A percentile compares a stretch with the other conserved stretches of the same genome.
Conservation (phyloP, 176 grass and related monocot genomes). For the Ampelocalamus luodianensis region DNA sequence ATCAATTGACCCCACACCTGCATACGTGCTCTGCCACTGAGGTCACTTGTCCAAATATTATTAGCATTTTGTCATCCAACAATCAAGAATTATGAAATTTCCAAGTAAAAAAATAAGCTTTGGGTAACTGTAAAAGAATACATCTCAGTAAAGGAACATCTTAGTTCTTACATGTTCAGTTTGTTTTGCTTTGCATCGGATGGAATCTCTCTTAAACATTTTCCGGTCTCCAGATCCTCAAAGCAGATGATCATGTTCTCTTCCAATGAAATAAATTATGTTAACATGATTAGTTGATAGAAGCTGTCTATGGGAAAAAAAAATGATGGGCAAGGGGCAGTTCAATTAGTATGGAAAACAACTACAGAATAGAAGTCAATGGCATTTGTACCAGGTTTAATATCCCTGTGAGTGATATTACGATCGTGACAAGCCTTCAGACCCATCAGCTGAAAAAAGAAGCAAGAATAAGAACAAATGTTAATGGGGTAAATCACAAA, state of each 20-base stretch:
- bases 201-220: slow-evolving; percentile 80
- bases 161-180: slow-evolving; percentile 78
- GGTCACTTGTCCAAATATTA: background rate
- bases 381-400: slow-evolving; percentile 85
- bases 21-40: background rate
- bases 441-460: slow-evolving; percentile 68
- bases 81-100: background rate
- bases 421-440: slow-evolving; percentile 91
- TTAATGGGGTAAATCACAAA: slow-evolving; percentile 10
- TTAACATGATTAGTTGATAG: slow-evolving; percentile 43
- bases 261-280: slow-evolving; percentile 53
- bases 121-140: slow-evolving; percentile 18
- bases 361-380: slow-evolving; percentile 29
- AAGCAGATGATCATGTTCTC: slow-evolving; percentile 99
- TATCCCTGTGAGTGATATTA: slow-evolving; percentile 94
- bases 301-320: slow-evolving; percentile 13
- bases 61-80: slow-evolving; percentile 16
- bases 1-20: background rate
- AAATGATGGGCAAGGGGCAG: background rate
- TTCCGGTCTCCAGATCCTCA: slow-evolving; percentile 86
- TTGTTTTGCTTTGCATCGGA: slow-evolving; percentile 58
- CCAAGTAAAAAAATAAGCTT: background rate
- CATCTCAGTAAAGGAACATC: slow-evolving; percentile 36
- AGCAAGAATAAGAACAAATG: slow-evolving; percentile 13
- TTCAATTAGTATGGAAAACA: slow-evolving; percentile 19